phyloP scores from a whole-genome alignment of 1,284 basidiomycete genomes.

The Naganishia albida region DNA sequence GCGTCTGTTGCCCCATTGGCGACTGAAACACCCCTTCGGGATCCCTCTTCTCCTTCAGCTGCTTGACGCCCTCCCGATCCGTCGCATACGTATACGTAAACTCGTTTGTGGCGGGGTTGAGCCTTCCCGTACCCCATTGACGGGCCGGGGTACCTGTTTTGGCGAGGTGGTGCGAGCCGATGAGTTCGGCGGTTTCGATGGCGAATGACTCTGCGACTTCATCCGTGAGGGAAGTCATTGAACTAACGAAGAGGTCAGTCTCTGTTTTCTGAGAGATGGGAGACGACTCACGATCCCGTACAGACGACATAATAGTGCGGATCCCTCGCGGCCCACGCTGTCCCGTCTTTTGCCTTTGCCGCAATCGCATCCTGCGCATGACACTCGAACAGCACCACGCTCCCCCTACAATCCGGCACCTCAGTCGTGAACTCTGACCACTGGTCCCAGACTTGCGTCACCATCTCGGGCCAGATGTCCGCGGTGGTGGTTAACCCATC shows the following conservation, averaged over 20 bases:
- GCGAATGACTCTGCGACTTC: slow-evolving; percentile 4
- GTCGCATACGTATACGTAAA: slow-evolving; percentile 20
- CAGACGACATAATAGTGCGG: slow-evolving; percentile 21
- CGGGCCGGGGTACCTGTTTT: slow-evolving; percentile 1
- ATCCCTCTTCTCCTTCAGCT: slow-evolving; percentile 7
- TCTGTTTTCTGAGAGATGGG: not conserved
- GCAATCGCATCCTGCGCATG: slow-evolving; percentile 2
- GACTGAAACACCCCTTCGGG: slow-evolving; percentile 16
- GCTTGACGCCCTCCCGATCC: slow-evolving; percentile 7
- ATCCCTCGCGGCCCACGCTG: slow-evolving; percentile 15
- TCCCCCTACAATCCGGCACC: slow-evolving; percentile 11
- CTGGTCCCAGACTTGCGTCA: not conserved
- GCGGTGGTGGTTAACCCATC: slow-evolving; percentile 6
- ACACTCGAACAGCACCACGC: slow-evolving; percentile 15
- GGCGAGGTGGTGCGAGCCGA: slow-evolving; percentile 9
- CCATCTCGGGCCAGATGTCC: slow-evolving; percentile 21
- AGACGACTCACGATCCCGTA: slow-evolving; percentile 9
- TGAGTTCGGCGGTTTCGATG: slow-evolving; percentile 20
- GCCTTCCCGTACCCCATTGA: slow-evolving; percentile 11
- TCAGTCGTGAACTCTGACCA: slow-evolving; percentile 3
- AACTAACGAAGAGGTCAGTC: not conserved
- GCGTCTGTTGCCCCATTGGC: slow-evolving; percentile 15
- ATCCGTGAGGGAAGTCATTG: slow-evolving; percentile 13
- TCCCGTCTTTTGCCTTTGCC: not conserved
- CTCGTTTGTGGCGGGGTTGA: slow-evolving; percentile 6